Conservation (phyloP, 345 rosid genomes). For the Aethionema arabicum region DNA sequence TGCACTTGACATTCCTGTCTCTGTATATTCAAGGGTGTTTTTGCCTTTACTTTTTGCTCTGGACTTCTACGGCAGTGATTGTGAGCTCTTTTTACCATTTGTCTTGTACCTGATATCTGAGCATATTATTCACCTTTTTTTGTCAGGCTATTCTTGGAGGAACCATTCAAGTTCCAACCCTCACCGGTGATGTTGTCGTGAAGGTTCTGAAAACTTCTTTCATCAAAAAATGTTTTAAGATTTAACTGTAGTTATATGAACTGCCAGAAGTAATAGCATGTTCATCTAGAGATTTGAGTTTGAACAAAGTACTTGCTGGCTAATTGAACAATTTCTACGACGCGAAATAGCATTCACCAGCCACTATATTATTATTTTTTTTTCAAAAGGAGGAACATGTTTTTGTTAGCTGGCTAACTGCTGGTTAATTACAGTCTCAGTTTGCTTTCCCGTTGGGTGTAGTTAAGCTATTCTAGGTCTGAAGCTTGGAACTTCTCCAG, state of each 20-base stretch:
- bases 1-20: conserved; percentile 11
- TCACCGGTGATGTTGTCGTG: conserved; percentile 96
- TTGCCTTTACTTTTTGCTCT: conserved; percentile 2
- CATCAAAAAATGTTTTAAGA: neutral
- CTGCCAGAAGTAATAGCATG: neutral
- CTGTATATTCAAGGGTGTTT: neutral
- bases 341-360: conserved; percentile 6
- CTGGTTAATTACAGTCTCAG: neutral
- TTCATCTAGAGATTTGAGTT: neutral
- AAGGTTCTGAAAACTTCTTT: conserved; percentile 52
- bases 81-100: neutral
- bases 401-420: conserved; percentile 10
- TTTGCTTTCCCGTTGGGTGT: conserved; percentile 1
- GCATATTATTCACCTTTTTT: conserved; percentile 24
- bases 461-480: neutral
- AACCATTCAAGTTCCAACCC: conserved; percentile 95
- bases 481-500: neutral
- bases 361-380: too few relatives aligned
- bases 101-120: conserved; percentile 9
- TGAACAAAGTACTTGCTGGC: neutral
- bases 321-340: neutral
- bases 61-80: conserved; percentile 7
- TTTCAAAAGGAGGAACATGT: neutral
- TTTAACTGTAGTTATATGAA: neutral
- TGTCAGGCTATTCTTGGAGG: conserved; percentile 96